Evolutionary conservation across 1,284 basidiomycete species (phyloP).

Genomic region (Trametes polyzona): DNA sequence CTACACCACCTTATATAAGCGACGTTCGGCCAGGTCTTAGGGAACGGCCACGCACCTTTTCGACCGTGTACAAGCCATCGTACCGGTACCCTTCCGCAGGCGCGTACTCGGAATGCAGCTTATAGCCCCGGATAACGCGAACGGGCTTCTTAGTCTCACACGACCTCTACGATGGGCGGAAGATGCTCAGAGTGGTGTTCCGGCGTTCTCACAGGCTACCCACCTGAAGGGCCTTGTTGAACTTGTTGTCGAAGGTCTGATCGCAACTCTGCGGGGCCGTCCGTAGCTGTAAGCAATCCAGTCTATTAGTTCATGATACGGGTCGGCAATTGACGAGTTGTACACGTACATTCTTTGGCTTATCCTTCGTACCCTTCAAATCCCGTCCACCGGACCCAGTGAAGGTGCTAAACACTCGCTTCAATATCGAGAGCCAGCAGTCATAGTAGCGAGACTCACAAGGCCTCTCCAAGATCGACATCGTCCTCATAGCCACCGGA

Average conservation of each 20-base stretch:
- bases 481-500: constrained; percentile 88
- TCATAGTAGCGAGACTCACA: constrained; percentile 54
- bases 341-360: constrained; percentile 73
- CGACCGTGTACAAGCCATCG: constrained; percentile 80
- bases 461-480: constrained; percentile 77
- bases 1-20: constrained; percentile 38
- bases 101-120: constrained; percentile 68
- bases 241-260: constrained; percentile 73
- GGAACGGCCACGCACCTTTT: constrained; percentile 50
- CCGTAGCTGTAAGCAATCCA: constrained; percentile 57
- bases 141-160: constrained; percentile 76
- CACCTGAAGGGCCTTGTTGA: constrained; percentile 73
- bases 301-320: neutral
- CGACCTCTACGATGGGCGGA: constrained; percentile 53
- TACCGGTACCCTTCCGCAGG: constrained; percentile 84
- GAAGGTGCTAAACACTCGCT: constrained; percentile 60
- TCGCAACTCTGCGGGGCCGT: constrained; percentile 83
- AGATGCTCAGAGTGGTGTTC: neutral
- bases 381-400: constrained; percentile 84
- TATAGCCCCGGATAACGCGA: constrained; percentile 83
- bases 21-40: neutral
- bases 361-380: constrained; percentile 74
- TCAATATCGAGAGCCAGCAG: neutral
- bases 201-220: neutral
- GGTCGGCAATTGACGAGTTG: neutral